Percentiles rank a stretch among this genome's conserved stretches.
Conservation (phyloP, 306 rosid species). For the Prosopis cineraria region DNA sequence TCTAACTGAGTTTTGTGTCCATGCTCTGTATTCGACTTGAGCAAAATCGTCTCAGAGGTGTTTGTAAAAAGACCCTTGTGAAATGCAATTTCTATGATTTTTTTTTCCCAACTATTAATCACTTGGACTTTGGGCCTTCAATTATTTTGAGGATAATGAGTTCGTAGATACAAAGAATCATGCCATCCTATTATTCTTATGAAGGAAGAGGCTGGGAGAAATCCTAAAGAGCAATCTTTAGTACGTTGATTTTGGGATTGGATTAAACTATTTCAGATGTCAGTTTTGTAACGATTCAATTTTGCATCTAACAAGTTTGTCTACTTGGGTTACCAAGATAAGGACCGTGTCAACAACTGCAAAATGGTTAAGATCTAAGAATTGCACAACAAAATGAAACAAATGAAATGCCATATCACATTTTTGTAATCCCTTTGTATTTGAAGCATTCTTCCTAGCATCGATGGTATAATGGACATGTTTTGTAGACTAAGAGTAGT, state of each 20-base stretch:
- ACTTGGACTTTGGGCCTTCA: not conserved
- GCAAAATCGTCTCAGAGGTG: slow-evolving; percentile 24
- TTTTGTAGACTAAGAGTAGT: not conserved
- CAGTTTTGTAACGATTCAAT: not conserved
- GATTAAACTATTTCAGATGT: not conserved
- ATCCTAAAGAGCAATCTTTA: not conserved
- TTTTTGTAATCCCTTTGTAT: not conserved
- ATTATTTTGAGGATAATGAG: not conserved
- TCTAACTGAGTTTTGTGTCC: not conserved
- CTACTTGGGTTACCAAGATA: not conserved
- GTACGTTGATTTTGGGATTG: slow-evolving; percentile 2
- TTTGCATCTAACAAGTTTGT: not conserved
- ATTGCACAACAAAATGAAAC: not conserved
- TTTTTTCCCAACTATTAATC: not conserved
- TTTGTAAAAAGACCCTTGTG: slow-evolving; percentile 23
- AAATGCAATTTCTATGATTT: not conserved
- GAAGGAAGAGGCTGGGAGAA: not conserved
- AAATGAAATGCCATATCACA: not conserved
- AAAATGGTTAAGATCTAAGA: not conserved
- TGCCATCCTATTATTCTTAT: not conserved
- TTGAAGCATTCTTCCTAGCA: not conserved
- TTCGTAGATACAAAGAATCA: not conserved
- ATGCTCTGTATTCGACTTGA: not conserved
- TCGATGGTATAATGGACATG: not conserved
- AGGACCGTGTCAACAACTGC: not conserved